Evolutionary conservation across 2,329 filamentous ascomycete genomes (phyloP).

Genomic region (Truncatella angustata): DNA sequence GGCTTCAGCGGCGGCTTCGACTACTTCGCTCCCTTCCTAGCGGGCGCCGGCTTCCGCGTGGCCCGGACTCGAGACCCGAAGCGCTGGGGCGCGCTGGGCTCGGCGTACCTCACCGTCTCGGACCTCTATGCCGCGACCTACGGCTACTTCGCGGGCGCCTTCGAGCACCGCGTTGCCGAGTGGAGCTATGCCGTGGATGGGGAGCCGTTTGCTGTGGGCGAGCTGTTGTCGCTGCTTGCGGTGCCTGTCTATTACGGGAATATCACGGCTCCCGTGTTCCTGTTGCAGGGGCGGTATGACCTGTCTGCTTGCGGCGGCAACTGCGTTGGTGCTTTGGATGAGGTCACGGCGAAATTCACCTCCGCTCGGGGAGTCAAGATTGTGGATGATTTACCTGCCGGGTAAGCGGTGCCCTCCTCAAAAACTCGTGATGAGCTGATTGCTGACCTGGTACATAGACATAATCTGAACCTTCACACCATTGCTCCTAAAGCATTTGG

Average conservation of each 20-base stretch:
- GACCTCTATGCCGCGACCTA: slow-evolving; percentile 27
- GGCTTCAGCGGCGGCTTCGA: slow-evolving; percentile 26
- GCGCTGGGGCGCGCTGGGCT: slow-evolving; percentile 25
- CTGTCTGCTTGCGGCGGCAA: slow-evolving; percentile 29
- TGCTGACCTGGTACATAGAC: slow-evolving; percentile 13
- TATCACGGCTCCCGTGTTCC: slow-evolving; percentile 22
- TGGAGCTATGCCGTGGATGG: slow-evolving; percentile 25
- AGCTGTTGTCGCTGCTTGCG: slow-evolving; percentile 25
- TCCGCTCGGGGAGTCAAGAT: slow-evolving; percentile 20
- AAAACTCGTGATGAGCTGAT: background rate
- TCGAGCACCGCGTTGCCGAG: slow-evolving; percentile 25
- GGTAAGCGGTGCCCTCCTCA: slow-evolving; percentile 18
- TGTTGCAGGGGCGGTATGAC: slow-evolving; percentile 27
- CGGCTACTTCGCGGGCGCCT: slow-evolving; percentile 23
- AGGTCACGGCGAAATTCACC: slow-evolving; percentile 16
- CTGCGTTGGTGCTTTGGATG: slow-evolving; percentile 23
- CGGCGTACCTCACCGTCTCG: slow-evolving; percentile 23
- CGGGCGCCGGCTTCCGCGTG: slow-evolving; percentile 26
- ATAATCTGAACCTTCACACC: slow-evolving; percentile 27
- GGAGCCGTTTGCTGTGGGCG: slow-evolving; percentile 27
- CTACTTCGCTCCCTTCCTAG: slow-evolving; percentile 25
- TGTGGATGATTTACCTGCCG: slow-evolving; percentile 26
- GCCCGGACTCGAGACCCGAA: slow-evolving; percentile 19
- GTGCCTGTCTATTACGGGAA: slow-evolving; percentile 18
- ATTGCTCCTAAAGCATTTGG: slow-evolving; percentile 25